Evolutionary conservation across 164 flowering plant species (phyloP), one percentile per base, ranked within the genome.

Genomic region (Pachysandra terminalis): DNA sequence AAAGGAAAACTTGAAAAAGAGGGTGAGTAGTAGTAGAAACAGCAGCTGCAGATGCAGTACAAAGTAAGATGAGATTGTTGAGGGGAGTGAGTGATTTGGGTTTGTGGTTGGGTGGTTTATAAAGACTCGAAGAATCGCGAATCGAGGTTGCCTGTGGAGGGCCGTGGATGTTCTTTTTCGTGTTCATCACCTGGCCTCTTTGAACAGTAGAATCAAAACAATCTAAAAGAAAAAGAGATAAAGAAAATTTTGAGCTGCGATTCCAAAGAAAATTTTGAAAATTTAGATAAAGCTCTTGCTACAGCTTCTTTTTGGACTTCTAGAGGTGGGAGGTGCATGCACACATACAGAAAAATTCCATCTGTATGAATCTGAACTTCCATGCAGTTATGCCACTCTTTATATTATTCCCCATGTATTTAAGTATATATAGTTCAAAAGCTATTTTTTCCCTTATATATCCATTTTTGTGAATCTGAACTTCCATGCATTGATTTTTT

Each of bases 151-250:
- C 68, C 51, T 59, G 63, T 76, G 78, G 81, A 81, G 76, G 81
- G 83, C 60, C 77, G 83, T 69, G 82, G 66, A 63, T 68, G 70
- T 74, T 70, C 82, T 82, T 84, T 84, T 81, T 84, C 74, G 84
- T 75, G 80, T 75, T 82, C 82, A 52, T 80, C 65, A 74, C 78
- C 77, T 66, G 59, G 64, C 65, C 74, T 61, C 74, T 75, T 81
- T 80, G 82, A 83, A 77, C 78, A 76, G 57, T 80, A 85, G 76
- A 79, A 77, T 73, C 73, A 66, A 61, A 56, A 19, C 63, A 76
- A 73, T 70, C 71, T 66, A 74, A 77, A 83, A 78, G 74, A 75
- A 72, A 63, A 54, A 77, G 35, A 40, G 28, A 51, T 68, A 49
- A 76, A 66, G 65, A 49, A 71, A 37, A 64, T 75, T 63, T 71